phyloP scores from a whole-genome alignment of 164 flowering plant genomes.

The Vitis labrusca region DNA sequence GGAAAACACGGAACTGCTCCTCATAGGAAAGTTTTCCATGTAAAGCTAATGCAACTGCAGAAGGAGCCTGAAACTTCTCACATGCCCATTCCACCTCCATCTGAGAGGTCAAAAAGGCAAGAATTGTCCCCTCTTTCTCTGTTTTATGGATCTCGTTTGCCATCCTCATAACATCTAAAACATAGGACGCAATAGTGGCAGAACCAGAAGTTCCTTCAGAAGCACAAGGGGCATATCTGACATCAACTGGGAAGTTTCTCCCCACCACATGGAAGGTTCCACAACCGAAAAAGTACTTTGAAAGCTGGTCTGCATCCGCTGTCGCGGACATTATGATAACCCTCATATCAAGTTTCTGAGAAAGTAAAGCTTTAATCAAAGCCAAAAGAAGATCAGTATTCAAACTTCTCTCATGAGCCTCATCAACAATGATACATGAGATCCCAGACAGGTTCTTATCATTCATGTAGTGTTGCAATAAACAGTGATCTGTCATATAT shows the following conservation, averaged over 20 bases:
- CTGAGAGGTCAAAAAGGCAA: constrained; percentile 91
- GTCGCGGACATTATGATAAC: constrained; percentile 99
- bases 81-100: constrained; percentile 96
- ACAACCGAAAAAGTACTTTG: constrained; percentile 77
- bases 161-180: constrained; percentile 61
- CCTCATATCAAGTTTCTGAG: constrained; percentile 58
- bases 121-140: constrained; percentile 81
- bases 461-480: constrained; percentile 82
- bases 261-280: constrained; percentile 63
- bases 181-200: constrained; percentile 52
- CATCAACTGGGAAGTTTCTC: constrained; percentile 84
- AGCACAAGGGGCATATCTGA: constrained; percentile 51
- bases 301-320: constrained; percentile 80
- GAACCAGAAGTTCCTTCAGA: constrained; percentile 23
- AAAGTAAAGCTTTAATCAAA: constrained; percentile 60
- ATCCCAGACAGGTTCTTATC: constrained; percentile 57
- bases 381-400: constrained; percentile 93
- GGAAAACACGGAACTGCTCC: constrained; percentile 73
- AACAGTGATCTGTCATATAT: constrained; percentile 86
- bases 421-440: constrained; percentile 87
- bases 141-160: constrained; percentile 57
- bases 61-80: constrained; percentile 53
- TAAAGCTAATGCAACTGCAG: constrained; percentile 72
- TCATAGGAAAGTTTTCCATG: constrained; percentile 90
- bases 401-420: constrained; percentile 98